Evolutionary conservation across 768 basidiomycete species (phyloP).

Genomic region (Mycena filopes): DNA sequence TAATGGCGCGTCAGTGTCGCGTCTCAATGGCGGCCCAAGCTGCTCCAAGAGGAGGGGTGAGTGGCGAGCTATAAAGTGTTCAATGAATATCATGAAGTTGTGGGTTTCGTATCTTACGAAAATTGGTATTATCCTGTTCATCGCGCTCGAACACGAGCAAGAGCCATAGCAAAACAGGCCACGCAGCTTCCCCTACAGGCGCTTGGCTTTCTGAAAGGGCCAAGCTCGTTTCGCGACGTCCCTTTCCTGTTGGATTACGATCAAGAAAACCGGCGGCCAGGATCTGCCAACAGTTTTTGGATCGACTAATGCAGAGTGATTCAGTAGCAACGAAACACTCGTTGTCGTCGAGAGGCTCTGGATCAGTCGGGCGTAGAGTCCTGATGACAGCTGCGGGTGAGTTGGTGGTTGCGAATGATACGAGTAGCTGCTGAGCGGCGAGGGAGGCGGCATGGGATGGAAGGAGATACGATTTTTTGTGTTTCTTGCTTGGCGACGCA

Average conservation of each 20-base stretch:
- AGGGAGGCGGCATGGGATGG: slow-evolving; percentile 58
- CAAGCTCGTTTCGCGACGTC: slow-evolving; percentile 42
- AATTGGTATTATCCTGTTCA: slow-evolving; percentile 44
- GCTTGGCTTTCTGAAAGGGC: slow-evolving; percentile 29
- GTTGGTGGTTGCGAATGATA: slow-evolving; percentile 68
- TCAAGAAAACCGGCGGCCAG: slow-evolving; percentile 64
- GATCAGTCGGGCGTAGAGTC: slow-evolving; percentile 55
- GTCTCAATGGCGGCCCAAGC: slow-evolving; percentile 61
- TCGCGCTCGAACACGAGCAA: slow-evolving; percentile 76
- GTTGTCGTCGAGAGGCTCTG: slow-evolving; percentile 42
- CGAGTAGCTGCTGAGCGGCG: slow-evolving; percentile 63
- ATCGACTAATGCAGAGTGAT: slow-evolving; percentile 61
- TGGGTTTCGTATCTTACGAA: slow-evolving; percentile 31
- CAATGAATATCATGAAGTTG: slow-evolving; percentile 7
- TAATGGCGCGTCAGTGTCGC: slow-evolving; percentile 64
- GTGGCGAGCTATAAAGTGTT: slow-evolving; percentile 41
- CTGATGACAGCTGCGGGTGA: slow-evolving; percentile 61
- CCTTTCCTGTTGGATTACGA: slow-evolving; percentile 45
- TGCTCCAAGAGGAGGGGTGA: slow-evolving; percentile 68
- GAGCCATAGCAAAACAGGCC: slow-evolving; percentile 79
- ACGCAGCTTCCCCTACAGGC: slow-evolving; percentile 71
- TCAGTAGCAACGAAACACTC: slow-evolving; percentile 67
- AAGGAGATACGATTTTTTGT: slow-evolving; percentile 49
- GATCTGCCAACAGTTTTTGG: slow-evolving; percentile 71
- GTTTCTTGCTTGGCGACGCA: slow-evolving; percentile 62